Base-by-base conservation (phyloP, 352 stramenopile genomes). In the Nothophytophthora sp. region DNA sequence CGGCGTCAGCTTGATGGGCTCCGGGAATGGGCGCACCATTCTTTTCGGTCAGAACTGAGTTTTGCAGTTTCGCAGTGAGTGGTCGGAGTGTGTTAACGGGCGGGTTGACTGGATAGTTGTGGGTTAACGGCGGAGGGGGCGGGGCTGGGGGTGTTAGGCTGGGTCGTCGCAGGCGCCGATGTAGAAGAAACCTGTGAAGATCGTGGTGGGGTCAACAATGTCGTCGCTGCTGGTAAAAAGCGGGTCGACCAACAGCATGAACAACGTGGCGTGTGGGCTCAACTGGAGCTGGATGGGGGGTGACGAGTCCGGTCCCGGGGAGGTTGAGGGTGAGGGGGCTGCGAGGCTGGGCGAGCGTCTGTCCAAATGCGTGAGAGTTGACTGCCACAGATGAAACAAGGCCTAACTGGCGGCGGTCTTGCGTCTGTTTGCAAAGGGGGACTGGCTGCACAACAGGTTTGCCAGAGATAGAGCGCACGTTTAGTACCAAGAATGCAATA, bases 151-250 rank as follows among this genome's bases (percentile, higher is more conserved):
- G 45, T 91, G 77, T 92, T 94, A 94, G 32, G 84, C 84, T 58
- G 84, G 84, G 66, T 92, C 82, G 79, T 94, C 84, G 66, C 84
- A 94, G 76, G 84, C 84, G 79, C 84, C 81, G 76, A 89, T 89
- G 80, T 92, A 91, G 58, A 94, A 94, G 68, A 94, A 92, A 67
- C 84, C 84, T 65, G 84, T 94, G 77, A 92, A 94, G 65, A 94
- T 92, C 61, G 69, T 81, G 57, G 80, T 88, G 46, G 73, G 73
- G 75, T 94, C 84, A 86, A 94, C 84, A 79, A 92, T 90, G 75
- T 92, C 81, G 73, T 90, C 67, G 67, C 61, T 86, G 73, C 68
- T 86, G 67, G 55, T 67, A 77, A 80, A 83, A 67, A 81, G 65
- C 63, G 64, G 64, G 73, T 81, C 67, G 56, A 79, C 63, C 73